phyloP scores from a whole-genome alignment of 768 basidiomycete genomes.

The Hydnomerulius pinastri region DNA sequence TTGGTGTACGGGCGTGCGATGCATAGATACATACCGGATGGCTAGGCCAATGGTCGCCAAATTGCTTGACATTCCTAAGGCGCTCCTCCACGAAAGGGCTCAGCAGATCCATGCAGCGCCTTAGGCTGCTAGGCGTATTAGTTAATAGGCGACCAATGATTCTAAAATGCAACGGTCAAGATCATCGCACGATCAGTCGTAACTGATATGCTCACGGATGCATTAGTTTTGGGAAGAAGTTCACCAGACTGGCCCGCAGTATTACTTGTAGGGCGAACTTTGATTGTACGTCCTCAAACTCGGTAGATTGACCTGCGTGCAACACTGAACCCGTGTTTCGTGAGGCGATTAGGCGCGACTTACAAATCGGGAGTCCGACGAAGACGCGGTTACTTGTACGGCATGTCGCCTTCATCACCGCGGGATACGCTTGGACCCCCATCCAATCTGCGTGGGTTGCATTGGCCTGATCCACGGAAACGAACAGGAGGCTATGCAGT shows the following conservation, averaged over 20 bases:
- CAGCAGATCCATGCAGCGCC: slow-evolving; percentile 30
- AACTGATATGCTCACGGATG: slow-evolving; percentile 32
- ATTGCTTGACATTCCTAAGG: slow-evolving; percentile 21
- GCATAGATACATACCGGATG: slow-evolving; percentile 34
- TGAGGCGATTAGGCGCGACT: slow-evolving; percentile 10
- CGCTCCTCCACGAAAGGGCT: slow-evolving; percentile 37
- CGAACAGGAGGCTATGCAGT: neutral
- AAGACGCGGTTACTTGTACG: slow-evolving; percentile 44
- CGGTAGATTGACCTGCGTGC: slow-evolving; percentile 35
- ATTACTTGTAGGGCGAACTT: slow-evolving; percentile 38
- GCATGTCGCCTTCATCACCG: slow-evolving; percentile 34
- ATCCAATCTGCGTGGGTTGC: slow-evolving; percentile 29
- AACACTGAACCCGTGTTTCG: slow-evolving; percentile 9
- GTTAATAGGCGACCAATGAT: slow-evolving; percentile 34
- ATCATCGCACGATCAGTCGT: slow-evolving; percentile 10
- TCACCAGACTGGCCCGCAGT: slow-evolving; percentile 32
- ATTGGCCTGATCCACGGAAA: slow-evolving; percentile 13
- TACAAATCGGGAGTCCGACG: slow-evolving; percentile 41
- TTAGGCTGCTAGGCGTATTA: slow-evolving; percentile 33
- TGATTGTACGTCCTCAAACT: slow-evolving; percentile 36
- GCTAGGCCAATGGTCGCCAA: slow-evolving; percentile 27
- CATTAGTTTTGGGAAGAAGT: slow-evolving; percentile 34
- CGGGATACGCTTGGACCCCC: slow-evolving; percentile 26
- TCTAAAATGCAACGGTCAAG: slow-evolving; percentile 21
- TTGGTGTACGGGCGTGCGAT: slow-evolving; percentile 1